Percentiles rank a stretch among this genome's conserved stretches.
These are phyloP conservation scores for Mycena pura DNA, from an alignment of 768 basidiomycete genomes.

Conservation along the genomic window DNA sequence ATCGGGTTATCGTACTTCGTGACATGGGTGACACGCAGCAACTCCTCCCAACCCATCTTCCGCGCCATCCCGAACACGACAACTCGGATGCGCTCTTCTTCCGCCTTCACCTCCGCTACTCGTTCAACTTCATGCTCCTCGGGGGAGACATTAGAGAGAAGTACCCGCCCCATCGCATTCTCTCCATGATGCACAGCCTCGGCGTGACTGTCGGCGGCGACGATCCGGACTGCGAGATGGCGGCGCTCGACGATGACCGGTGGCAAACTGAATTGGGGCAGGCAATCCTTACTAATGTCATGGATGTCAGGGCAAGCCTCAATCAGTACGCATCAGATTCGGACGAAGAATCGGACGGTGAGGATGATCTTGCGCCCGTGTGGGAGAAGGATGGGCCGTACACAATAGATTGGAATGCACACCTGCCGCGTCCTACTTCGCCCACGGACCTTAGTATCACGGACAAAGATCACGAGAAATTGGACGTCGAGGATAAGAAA, in stretches of 20 bases:
- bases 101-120: slow-evolving; percentile 3
- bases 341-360: too few relatives aligned
- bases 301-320: neutral
- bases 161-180: neutral
- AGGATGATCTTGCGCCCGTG: too few relatives aligned
- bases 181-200: neutral
- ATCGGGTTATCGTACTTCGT: slow-evolving; percentile 6
- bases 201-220: neutral
- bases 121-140: slow-evolving; percentile 16
- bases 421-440: too few relatives aligned
- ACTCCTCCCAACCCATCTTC: slow-evolving; percentile 15
- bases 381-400: too few relatives aligned
- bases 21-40: neutral
- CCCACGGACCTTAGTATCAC: too few relatives aligned
- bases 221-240: neutral
- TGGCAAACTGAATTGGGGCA: slow-evolving; percentile 11
- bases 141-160: slow-evolving; percentile 11
- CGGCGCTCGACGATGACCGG: neutral
- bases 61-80: neutral
- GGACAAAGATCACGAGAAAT: too few relatives aligned
- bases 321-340: neutral
- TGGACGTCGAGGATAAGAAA: too few relatives aligned
- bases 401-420: too few relatives aligned
- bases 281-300: slow-evolving; percentile 4
- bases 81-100: neutral